A percentile compares a stretch with the other conserved stretches of the same genome.
These are phyloP conservation scores for Seiridium cupressi DNA, from an alignment of 2,329 filamentous ascomycete genomes.

Conservation along the genomic window DNA sequence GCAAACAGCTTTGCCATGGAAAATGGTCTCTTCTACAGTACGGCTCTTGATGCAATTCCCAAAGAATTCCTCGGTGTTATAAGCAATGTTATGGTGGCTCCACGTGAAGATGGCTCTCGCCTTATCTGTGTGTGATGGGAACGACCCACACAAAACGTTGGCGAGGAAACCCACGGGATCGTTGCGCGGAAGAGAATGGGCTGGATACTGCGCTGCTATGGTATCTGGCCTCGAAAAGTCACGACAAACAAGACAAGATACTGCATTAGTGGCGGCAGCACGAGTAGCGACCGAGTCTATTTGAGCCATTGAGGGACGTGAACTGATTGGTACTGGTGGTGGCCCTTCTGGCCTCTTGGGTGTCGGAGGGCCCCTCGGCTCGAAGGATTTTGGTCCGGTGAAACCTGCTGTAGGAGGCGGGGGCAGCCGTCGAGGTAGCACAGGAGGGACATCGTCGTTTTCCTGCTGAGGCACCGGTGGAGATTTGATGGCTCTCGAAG, in stretches of 20 bases:
- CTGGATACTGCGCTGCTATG: constrained; percentile 75
- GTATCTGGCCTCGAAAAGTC: constrained; percentile 82
- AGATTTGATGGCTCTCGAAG: constrained; percentile 44
- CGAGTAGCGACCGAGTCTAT: constrained; percentile 43
- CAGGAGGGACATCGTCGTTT: constrained; percentile 18
- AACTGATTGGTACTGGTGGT: constrained; percentile 51
- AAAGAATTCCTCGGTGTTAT: constrained; percentile 81
- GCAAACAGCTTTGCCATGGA: constrained; percentile 81
- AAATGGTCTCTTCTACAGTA: constrained; percentile 71
- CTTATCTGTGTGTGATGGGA: constrained; percentile 83
- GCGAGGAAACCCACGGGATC: constrained; percentile 74
- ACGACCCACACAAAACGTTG: constrained; percentile 72
- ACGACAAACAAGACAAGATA: constrained; percentile 72
- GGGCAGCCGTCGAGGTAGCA: constrained; percentile 36
- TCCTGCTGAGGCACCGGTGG: constrained; percentile 20
- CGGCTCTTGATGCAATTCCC: constrained; percentile 63
- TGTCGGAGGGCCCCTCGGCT: constrained; percentile 11
- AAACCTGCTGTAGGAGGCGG: constrained; percentile 28
- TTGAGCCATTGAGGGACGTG: constrained; percentile 50
- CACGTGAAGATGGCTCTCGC: constrained; percentile 91
- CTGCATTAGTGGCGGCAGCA: constrained; percentile 22
- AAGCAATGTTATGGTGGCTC: constrained; percentile 90
- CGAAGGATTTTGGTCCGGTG: constrained; percentile 10
- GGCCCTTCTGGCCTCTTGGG: constrained; percentile 34
- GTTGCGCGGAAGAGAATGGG: constrained; percentile 63